These are phyloP conservation scores for Persicaria maculosa DNA, from an alignment of 148 eudicot species.

Conservation along the genomic window DNA sequence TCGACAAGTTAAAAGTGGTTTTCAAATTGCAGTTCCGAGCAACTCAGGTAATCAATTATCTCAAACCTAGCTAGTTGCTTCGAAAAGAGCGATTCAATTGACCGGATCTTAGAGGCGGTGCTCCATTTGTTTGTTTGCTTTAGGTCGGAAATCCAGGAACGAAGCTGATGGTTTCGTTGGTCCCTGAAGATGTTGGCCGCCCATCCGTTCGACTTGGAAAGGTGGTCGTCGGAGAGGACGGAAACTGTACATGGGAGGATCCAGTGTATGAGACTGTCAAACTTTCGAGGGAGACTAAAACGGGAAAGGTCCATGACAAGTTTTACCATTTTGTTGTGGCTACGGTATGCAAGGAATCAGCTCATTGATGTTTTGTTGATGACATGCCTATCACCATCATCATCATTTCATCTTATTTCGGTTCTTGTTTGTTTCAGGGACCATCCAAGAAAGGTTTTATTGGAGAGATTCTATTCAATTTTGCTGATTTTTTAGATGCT, in stretches of 20 bases:
- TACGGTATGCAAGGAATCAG: constrained; percentile 40
- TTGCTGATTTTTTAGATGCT: constrained; percentile 67
- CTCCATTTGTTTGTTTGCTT: background rate
- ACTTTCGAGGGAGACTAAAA: constrained; percentile 55
- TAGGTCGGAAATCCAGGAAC: constrained; percentile 70
- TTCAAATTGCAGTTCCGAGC: constrained; percentile 84
- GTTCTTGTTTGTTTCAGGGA: constrained; percentile 42
- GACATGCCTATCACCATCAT: no score
- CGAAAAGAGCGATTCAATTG: background rate
- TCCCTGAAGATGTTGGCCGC: constrained; percentile 85
- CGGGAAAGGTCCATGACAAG: constrained; percentile 64
- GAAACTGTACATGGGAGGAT: constrained; percentile 79
- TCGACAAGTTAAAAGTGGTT: constrained; percentile 76
- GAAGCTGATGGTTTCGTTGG: constrained; percentile 56
- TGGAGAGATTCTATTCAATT: constrained; percentile 68
- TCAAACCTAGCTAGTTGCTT: background rate
- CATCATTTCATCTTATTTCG: no score
- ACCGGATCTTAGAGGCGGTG: background rate
- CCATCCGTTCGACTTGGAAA: constrained; percentile 74
- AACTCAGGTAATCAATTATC: constrained; percentile 52
- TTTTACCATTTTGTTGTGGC: constrained; percentile 64
- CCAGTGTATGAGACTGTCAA: constrained; percentile 86
- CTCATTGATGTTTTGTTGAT: background rate
- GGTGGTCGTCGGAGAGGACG: constrained; percentile 57
- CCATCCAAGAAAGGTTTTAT: constrained; percentile 68